Base-by-base conservation (phyloP, 805 yeast genomes). In the Kluyveromyces nonfermentans region DNA sequence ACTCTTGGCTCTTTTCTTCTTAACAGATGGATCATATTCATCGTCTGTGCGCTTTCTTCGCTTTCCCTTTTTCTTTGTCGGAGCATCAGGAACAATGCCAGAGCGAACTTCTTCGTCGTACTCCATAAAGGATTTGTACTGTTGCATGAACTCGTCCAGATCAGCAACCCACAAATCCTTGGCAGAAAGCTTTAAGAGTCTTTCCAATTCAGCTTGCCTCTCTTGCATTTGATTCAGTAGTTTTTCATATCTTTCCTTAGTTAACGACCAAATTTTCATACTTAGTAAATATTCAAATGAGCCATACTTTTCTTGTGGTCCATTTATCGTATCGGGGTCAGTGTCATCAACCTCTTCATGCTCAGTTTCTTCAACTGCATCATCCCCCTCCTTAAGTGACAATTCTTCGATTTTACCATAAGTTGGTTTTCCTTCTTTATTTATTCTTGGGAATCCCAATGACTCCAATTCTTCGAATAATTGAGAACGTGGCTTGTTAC, bases 191-290 rank as follows among this genome's bases (percentile, higher is more conserved):
- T 74, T 72, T 52, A 88, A 72, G 52, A 93, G 70, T 1, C 57
- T 60, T 37, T 77, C 81, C 53, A 90, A 72, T 57, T 85, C 94
- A 10, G 62, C 69, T 59, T 87, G 90, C 55, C 80, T 82, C 20
- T 70, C 81, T 45, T 78, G 85, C 48, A 78, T 74, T 59, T 89
- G 94, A 43, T 73, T 72, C 54, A 88, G 68, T 51, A 93, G 69
- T 52, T 76, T 80, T 55, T 86, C 89, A 59, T 89, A 93, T 54
- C 93, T 76, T 65, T 93, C 98, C 46, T 73, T 74, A 0, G 98
- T 90, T 58, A 93, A 75, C 33, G 96, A 83, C 93, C 96, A 87
- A 50, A 93, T 80, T 31, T 88, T 77, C 96, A 93, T 85, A 43
- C 93, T 94, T 42, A 93, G 71, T 50, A 93, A 71, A 54, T 93